Conservation (phyloP, 352 stramenopile species). For the Thraustotheca clavata region DNA sequence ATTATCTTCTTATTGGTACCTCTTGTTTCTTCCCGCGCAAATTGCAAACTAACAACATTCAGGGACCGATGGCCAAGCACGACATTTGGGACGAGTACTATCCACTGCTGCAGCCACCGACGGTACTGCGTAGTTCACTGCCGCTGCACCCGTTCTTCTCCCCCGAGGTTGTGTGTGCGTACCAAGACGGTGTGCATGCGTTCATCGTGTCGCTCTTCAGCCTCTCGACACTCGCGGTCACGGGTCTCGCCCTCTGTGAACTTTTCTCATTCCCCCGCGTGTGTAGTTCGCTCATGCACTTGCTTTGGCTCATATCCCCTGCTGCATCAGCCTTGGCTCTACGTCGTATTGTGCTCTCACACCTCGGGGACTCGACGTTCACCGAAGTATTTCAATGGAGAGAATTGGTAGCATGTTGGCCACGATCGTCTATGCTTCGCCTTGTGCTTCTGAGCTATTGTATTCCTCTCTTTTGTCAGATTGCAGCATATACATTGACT, state of each 20-base stretch:
- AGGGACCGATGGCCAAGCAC: background rate
- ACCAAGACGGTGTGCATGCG: slow-evolving; percentile 70
- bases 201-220: slow-evolving; percentile 70
- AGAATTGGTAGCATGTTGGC: slow-evolving; percentile 77
- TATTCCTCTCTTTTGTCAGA: slow-evolving; percentile 71
- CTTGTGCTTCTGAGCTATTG: slow-evolving; percentile 72
- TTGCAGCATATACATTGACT: slow-evolving; percentile 80
- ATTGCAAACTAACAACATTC: too few species aligned
- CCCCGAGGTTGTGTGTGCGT: slow-evolving; percentile 77
- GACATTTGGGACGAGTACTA: slow-evolving; percentile 86
- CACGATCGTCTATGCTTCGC: slow-evolving; percentile 63
- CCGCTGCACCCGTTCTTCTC: slow-evolving; percentile 84
- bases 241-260: slow-evolving; percentile 76
- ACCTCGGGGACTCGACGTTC: slow-evolving; percentile 63
- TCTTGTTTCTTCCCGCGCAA: too few species aligned
- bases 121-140: slow-evolving; percentile 33
- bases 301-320: slow-evolving; percentile 69
- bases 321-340: slow-evolving; percentile 59
- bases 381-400: slow-evolving; percentile 78
- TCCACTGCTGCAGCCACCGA: slow-evolving; percentile 81
- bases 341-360: slow-evolving; percentile 56
- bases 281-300: slow-evolving; percentile 47
- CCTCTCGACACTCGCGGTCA: slow-evolving; percentile 72
- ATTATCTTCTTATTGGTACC: too few species aligned
- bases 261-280: slow-evolving; percentile 54